phyloP scores from a whole-genome alignment of 345 rosid genomes.

The Moringa oleifera region DNA sequence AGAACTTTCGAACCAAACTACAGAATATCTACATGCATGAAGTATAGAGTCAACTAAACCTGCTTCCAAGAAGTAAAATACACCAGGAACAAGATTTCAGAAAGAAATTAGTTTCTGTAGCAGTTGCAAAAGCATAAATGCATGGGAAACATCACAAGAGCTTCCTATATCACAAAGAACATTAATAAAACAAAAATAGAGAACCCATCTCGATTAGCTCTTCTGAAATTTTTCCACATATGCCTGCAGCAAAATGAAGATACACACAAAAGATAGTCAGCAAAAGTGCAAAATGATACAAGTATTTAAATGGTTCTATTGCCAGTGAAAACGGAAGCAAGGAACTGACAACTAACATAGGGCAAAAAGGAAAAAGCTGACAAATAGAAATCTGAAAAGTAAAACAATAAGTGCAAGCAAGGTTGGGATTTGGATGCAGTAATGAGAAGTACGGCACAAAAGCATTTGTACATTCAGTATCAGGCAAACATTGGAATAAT shows the following conservation, averaged over 20 bases:
- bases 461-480: too few relatives aligned
- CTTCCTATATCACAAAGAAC: slow-evolving; percentile 10
- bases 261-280: background rate
- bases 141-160: background rate
- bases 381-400: too few relatives aligned
- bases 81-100: background rate
- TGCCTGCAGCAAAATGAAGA: slow-evolving; percentile 34
- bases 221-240: slow-evolving; percentile 51
- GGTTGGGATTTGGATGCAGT: too few relatives aligned
- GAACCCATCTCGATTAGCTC: slow-evolving; percentile 32
- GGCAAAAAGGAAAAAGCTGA: too few relatives aligned
- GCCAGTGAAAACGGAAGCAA: too few relatives aligned
- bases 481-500: too few relatives aligned
- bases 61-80: slow-evolving; percentile 14
- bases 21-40: slow-evolving; percentile 17
- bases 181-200: background rate
- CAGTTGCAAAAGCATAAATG: slow-evolving; percentile 14
- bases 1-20: background rate
- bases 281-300: too few relatives aligned
- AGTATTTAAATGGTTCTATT: too few relatives aligned
- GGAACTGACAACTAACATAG: too few relatives aligned
- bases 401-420: too few relatives aligned
- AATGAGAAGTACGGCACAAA: too few relatives aligned
- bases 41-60: slow-evolving; percentile 6
- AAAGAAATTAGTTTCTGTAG: background rate